These are phyloP conservation scores for Trichoderma brevicompactum DNA, from an alignment of 2,329 filamentous ascomycete genomes.

Conservation along the genomic window DNA sequence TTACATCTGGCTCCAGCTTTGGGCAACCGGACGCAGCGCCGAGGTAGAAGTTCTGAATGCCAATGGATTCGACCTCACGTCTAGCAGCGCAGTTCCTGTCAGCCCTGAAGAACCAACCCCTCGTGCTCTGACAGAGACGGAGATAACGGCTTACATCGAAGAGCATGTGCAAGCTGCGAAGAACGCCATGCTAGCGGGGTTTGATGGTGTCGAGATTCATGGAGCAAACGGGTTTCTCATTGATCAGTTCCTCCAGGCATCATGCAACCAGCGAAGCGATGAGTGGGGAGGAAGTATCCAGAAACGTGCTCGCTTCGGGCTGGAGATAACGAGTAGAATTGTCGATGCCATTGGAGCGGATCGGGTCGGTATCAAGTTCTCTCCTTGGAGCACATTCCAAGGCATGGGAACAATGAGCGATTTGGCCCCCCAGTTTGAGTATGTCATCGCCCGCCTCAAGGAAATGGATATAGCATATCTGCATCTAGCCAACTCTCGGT, in stretches of 20 bases:
- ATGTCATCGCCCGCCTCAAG: conserved; percentile 39
- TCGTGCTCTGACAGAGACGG: conserved; percentile 41
- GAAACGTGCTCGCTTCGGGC: conserved; percentile 55
- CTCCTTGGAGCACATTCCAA: conserved; percentile 51
- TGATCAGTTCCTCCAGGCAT: conserved; percentile 63
- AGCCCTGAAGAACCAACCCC: neutral
- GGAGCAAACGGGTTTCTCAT: conserved; percentile 64
- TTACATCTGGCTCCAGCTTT: conserved; percentile 67
- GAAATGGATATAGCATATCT: neutral
- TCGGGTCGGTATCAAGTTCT: conserved; percentile 57
- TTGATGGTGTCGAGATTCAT: conserved; percentile 69
- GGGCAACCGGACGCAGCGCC: conserved; percentile 59
- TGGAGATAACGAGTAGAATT: conserved; percentile 53
- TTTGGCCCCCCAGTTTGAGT: conserved; percentile 38
- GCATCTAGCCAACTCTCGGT: neutral
- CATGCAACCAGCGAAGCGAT: conserved; percentile 57
- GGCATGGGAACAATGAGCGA: conserved; percentile 34
- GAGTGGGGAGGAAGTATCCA: conserved; percentile 58
- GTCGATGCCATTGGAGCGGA: conserved; percentile 53
- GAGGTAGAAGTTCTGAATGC: conserved; percentile 34
- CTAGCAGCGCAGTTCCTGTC: no score
- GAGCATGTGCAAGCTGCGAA: conserved; percentile 61
- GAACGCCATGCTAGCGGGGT: conserved; percentile 64
- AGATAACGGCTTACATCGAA: conserved; percentile 66
- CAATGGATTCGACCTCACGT: no score